phyloP scores from a whole-genome alignment of 2,329 filamentous ascomycete genomes.

The Pezicula rhizophila region DNA sequence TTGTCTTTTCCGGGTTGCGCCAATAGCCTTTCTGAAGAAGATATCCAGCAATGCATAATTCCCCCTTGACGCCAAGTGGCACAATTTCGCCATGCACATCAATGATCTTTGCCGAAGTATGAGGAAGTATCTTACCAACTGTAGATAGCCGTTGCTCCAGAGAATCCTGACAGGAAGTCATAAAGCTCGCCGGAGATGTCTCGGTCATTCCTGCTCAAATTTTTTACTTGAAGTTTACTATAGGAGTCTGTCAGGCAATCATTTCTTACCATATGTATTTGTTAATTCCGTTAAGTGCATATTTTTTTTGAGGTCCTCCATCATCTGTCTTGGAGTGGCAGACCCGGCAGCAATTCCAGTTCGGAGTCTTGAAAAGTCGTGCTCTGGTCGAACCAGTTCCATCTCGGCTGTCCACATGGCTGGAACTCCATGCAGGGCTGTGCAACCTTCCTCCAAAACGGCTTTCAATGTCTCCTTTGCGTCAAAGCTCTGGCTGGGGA shows the following conservation, averaged over 20 bases:
- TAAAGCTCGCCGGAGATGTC: constrained; percentile 75
- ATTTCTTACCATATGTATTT: constrained; percentile 33
- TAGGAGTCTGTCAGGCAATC: background rate
- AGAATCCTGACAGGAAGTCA: constrained; percentile 68
- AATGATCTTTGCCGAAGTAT: constrained; percentile 68
- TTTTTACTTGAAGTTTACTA: constrained; percentile 1
- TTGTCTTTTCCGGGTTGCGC: constrained; percentile 38
- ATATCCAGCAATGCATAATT: constrained; percentile 61
- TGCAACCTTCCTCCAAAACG: constrained; percentile 44
- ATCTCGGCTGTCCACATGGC: constrained; percentile 67
- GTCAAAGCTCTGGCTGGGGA: constrained; percentile 62
- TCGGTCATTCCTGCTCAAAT: constrained; percentile 62
- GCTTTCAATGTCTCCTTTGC: constrained; percentile 50
- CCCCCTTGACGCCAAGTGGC: constrained; percentile 48
- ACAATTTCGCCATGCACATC: constrained; percentile 47
- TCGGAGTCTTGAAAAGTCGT: constrained; percentile 36
- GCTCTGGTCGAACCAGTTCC: constrained; percentile 42
- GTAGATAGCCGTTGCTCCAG: constrained; percentile 62
- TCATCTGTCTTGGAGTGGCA: constrained; percentile 56
- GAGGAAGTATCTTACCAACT: constrained; percentile 71
- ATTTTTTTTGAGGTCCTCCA: constrained; percentile 52
- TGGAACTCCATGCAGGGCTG: constrained; percentile 48
- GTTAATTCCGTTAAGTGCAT: constrained; percentile 56
- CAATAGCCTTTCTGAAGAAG: constrained; percentile 55
- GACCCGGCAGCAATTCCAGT: constrained; percentile 64